Evolutionary conservation across 2,329 filamentous ascomycete species (phyloP).

Genomic region (Claviceps fusiformis): DNA sequence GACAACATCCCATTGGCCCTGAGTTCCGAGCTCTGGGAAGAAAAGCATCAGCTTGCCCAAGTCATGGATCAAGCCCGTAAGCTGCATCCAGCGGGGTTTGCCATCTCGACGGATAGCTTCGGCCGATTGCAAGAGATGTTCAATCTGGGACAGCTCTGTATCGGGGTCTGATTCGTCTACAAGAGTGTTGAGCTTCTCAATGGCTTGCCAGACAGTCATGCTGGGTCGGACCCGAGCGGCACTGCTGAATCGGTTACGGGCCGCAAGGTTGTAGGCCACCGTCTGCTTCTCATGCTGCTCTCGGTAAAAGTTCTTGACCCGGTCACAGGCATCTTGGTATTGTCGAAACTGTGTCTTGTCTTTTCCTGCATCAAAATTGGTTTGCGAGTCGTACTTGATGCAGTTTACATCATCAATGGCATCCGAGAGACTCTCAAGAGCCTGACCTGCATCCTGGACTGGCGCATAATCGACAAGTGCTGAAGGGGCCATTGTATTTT

Average conservation of each 20-base stretch:
- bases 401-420: conserved; percentile 38
- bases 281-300: conserved; percentile 62
- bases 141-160: conserved; percentile 75
- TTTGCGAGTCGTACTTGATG: conserved; percentile 35
- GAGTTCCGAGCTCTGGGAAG: conserved; percentile 48
- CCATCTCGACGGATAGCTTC: conserved; percentile 81
- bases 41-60: conserved; percentile 70
- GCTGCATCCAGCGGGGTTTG: conserved; percentile 71
- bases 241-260: conserved; percentile 45
- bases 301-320: conserved; percentile 76
- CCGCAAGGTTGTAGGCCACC: conserved; percentile 71
- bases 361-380: conserved; percentile 59
- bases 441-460: conserved; percentile 11
- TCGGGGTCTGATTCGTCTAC: conserved; percentile 88
- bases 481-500: conserved; percentile 14
- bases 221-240: conserved; percentile 48
- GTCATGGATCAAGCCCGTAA: conserved; percentile 66
- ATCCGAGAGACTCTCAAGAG: conserved; percentile 36
- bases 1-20: conserved; percentile 88
- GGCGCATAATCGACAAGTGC: conserved; percentile 10
- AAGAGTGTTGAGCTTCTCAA: conserved; percentile 82
- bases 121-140: conserved; percentile 77
- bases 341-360: conserved; percentile 72
- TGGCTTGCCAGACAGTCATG: conserved; percentile 83
- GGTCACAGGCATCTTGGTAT: conserved; percentile 70